A percentile compares a stretch with the other conserved stretches of the same genome.
phyloP scores from a whole-genome alignment of 1,284 basidiomycete genomes.

The Hemileia vastatrix region DNA sequence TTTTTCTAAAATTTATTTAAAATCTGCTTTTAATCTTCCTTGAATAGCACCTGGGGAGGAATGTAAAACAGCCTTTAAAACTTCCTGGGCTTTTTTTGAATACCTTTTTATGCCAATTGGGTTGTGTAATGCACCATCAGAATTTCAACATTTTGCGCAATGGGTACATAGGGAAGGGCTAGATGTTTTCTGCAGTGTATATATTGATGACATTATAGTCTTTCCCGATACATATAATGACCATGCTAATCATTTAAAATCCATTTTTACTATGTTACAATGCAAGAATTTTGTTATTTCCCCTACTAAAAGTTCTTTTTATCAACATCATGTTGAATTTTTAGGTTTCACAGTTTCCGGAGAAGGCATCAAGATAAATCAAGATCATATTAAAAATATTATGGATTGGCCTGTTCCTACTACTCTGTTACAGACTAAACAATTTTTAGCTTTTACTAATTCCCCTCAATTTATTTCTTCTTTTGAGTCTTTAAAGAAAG shows the following conservation, averaged over 20 bases:
- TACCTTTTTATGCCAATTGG: constrained; percentile 47
- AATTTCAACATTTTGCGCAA: constrained; percentile 9
- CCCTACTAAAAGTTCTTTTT: constrained; percentile 8
- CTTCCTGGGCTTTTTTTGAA: constrained; percentile 46
- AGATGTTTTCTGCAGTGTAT: constrained; percentile 6
- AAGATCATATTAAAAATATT: not conserved
- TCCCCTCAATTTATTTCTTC: constrained; percentile 6
- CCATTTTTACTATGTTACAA: not conserved
- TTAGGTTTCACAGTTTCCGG: constrained; percentile 2
- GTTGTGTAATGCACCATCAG: constrained; percentile 46
- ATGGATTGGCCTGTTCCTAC: constrained; percentile 5
- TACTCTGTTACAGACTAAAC: not conserved
- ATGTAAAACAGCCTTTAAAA: constrained; percentile 46
- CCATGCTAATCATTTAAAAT: not conserved
- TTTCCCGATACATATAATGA: not conserved
- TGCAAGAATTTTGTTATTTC: not conserved
- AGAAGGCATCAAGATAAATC: constrained; percentile 1
- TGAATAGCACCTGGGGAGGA: constrained; percentile 35
- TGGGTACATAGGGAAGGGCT: not conserved
- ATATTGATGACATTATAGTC: constrained; percentile 16
- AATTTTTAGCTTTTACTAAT: constrained; percentile 9
- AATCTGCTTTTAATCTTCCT: constrained; percentile 39
- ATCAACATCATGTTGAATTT: constrained; percentile 1
- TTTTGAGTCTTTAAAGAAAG: not conserved
- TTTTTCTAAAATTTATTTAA: constrained; percentile 38